These are phyloP conservation scores for Exidia glandulosa DNA, from an alignment of 768 basidiomycete genomes.

Conservation along the genomic window DNA sequence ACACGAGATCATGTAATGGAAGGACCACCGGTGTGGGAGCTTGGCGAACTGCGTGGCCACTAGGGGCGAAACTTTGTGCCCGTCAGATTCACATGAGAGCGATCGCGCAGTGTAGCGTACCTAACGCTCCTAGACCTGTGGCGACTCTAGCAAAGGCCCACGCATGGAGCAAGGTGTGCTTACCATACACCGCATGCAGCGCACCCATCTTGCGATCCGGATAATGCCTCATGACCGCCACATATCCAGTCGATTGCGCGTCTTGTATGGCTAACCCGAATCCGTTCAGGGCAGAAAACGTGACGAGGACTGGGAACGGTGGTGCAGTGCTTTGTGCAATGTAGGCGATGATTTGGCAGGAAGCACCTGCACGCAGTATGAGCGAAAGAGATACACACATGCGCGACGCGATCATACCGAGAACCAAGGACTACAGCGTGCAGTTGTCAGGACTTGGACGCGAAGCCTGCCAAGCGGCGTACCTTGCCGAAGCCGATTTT, in stretches of 20 bases:
- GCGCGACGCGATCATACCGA: not conserved
- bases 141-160: no score
- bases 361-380: constrained; percentile 16
- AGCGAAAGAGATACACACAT: not conserved
- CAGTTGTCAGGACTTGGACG: not conserved
- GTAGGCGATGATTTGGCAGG: constrained; percentile 43
- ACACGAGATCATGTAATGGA: constrained; percentile 64
- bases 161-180: not conserved
- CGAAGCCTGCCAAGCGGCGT: not conserved
- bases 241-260: constrained; percentile 62
- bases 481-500: constrained; percentile 9
- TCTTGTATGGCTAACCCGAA: constrained; percentile 46
- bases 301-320: constrained; percentile 53
- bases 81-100: no score
- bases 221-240: constrained; percentile 47
- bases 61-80: no score
- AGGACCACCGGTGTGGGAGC: constrained; percentile 54
- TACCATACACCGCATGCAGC: constrained; percentile 55
- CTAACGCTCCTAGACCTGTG: not conserved
- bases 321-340: constrained; percentile 41
- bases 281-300: constrained; percentile 37
- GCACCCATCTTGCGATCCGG: constrained; percentile 58
- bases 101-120: no score
- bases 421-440: not conserved
- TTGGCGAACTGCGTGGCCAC: constrained; percentile 73